Conservation (phyloP, 2,329 filamentous ascomycete species). For the Beauveria brongniartii region DNA sequence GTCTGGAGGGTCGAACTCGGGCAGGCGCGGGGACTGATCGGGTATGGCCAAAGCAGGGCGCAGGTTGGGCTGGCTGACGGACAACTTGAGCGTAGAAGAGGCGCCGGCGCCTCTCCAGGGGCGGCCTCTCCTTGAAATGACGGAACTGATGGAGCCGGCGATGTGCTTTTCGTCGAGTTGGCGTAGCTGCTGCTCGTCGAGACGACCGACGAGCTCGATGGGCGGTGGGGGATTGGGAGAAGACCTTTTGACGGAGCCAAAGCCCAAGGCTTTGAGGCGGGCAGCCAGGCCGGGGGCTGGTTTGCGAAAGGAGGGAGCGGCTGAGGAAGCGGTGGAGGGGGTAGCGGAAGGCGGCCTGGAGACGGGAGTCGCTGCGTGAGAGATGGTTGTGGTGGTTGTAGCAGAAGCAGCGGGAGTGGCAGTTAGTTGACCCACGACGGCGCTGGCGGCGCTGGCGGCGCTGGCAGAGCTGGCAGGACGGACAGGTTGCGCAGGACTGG, state of each 20-base stretch:
- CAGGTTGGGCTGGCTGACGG: conserved; percentile 17
- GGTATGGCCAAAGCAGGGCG: conserved; percentile 18
- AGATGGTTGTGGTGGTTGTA: not conserved
- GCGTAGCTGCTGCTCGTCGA: conserved; percentile 62
- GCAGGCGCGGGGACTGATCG: conserved; percentile 32
- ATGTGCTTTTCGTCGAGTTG: conserved; percentile 61
- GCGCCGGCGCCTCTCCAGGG: conserved; percentile 61
- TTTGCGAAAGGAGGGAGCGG: conserved; percentile 36
- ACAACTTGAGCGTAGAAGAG: conserved; percentile 18
- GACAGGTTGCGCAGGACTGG: no score
- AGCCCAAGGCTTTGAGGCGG: conserved; percentile 56
- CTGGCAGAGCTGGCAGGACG: not conserved
- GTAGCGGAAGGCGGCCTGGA: not conserved
- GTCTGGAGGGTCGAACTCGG: conserved; percentile 42
- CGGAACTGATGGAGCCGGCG: conserved; percentile 40
- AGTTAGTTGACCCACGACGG: not conserved
- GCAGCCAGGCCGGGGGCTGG: conserved; percentile 57
- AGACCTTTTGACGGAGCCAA: conserved; percentile 38
- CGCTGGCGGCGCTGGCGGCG: not conserved
- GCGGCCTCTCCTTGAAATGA: conserved; percentile 57
- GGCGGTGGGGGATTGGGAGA: conserved; percentile 18
- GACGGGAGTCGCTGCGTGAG: not conserved
- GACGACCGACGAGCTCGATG: conserved; percentile 52
- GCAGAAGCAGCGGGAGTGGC: not conserved
- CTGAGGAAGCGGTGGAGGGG: conserved; percentile 16